Evolutionary conservation across 495 filamentous ascomycete genomes (phyloP).

Genomic region (Hypoxylon lienhwacheense): DNA sequence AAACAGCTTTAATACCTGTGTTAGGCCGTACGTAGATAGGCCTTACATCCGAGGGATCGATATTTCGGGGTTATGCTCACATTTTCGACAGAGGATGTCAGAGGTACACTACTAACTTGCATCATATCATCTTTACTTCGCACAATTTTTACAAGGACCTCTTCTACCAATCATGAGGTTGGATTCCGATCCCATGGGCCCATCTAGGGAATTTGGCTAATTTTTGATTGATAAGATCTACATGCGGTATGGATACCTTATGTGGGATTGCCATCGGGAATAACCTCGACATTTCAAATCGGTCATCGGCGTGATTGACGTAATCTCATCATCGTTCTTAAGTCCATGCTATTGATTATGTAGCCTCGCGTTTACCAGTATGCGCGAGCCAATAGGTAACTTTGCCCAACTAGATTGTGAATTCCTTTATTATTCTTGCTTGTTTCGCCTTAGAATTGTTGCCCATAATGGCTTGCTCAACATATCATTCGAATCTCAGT

Average conservation of each 20-base stretch:
- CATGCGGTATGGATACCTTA: not conserved
- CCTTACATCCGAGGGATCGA: no score
- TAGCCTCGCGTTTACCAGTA: constrained; percentile 18
- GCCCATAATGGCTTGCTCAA: not conserved
- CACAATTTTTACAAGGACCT: no score
- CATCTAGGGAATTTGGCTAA: no score
- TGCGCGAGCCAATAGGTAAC: constrained; percentile 9
- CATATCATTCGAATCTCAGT: not conserved
- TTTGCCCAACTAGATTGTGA: not conserved
- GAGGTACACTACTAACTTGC: no score
- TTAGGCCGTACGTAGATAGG: no score
- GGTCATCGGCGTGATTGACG: not conserved
- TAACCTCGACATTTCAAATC: constrained; percentile 4
- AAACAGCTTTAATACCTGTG: no score
- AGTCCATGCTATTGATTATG: constrained; percentile 10
- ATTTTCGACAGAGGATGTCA: no score
- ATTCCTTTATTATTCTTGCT: constrained; percentile 17
- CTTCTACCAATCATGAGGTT: not conserved
- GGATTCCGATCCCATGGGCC: no score
- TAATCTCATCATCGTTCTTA: constrained; percentile 11
- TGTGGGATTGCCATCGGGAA: constrained; percentile 2
- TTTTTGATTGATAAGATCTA: constrained; percentile 3
- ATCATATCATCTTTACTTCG: no score
- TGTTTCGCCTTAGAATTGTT: not conserved
- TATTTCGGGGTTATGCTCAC: no score